Base-by-base conservation (phyloP, 1,139 yeast species). In the Sugiyamaella novakii region DNA sequence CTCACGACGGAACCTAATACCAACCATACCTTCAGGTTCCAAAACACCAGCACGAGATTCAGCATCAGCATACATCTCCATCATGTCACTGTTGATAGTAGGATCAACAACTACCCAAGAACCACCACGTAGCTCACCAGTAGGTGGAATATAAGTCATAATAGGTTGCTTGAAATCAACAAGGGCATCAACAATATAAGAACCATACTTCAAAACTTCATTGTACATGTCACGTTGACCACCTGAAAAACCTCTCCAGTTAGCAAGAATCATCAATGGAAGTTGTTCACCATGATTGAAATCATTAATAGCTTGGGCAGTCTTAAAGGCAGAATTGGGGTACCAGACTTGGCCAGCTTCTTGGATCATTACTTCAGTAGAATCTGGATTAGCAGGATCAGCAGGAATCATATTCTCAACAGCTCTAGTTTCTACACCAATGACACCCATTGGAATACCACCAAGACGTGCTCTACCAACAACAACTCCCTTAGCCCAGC, bases 241-340 rank as follows among this genome's bases (percentile, higher is more conserved):
- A 77, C 98, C 98, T 58, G 97, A 89, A 81, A 92, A 92, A 66
- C 98, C 98, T 83, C 98, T 86, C 98, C 98, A 92, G 79, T 92
- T 92, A 52, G 98, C 98, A 63, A 92, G 75, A 60, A 92, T 89
- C 95, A 92, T 88, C 70, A 92, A 78, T 56, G 98, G 98, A 64
- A 92, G 79, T 71, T 89, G 94, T 72, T 92, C 98, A 78, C 98
- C 98, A 67, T 88, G 77, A 77, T 92, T 92, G 80, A 92, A 92
- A 68, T 92, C 98, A 61, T 85, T 86, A 62, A 92, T 92, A 21
- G 98, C 98, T 76, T 92, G 98, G 4, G 98, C 95, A 49, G 98
- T 92, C 80, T 92, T 92, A 79, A 87, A 92, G 12, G 98, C 98
- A 54, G 96, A 87, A 75, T 92, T 94, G 61, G 98, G 98, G 76